Evolutionary conservation across 2,329 filamentous ascomycete genomes (phyloP).

Genomic region (Clonostachys sp.): DNA sequence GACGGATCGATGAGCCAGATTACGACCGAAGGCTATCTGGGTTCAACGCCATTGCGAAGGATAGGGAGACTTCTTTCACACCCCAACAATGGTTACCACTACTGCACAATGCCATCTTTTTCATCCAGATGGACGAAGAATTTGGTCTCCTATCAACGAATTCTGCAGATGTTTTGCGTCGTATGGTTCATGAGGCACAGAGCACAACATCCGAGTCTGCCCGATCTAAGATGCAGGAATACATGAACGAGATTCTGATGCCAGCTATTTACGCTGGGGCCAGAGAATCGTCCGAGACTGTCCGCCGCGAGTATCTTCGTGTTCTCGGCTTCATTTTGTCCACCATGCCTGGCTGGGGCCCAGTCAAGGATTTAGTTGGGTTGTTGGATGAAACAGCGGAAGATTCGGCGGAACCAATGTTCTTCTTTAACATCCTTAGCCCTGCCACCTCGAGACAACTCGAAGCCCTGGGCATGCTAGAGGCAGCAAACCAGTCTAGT

Average conservation of each 20-base stretch:
- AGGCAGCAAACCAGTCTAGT: constrained; percentile 58
- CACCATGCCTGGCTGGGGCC: constrained; percentile 62
- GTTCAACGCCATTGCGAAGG: constrained; percentile 67
- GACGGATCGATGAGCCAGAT: constrained; percentile 78
- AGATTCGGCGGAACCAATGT: constrained; percentile 61
- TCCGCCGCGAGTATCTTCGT: constrained; percentile 76
- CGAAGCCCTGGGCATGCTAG: constrained; percentile 75
- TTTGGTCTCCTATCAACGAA: constrained; percentile 77
- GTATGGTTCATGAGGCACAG: constrained; percentile 65
- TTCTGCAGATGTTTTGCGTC: constrained; percentile 74
- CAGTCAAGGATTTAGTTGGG: constrained; percentile 68
- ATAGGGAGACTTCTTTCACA: constrained; percentile 54
- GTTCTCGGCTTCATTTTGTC: constrained; percentile 77
- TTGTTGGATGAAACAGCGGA: constrained; percentile 62
- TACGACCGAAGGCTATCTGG: constrained; percentile 78
- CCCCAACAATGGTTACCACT: constrained; percentile 81
- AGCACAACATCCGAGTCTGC: constrained; percentile 24
- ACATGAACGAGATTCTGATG: constrained; percentile 63
- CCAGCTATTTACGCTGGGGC: constrained; percentile 74
- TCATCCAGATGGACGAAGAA: constrained; percentile 81
- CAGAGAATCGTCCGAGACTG: constrained; percentile 74
- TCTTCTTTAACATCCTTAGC: constrained; percentile 90
- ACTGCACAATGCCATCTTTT: constrained; percentile 85
- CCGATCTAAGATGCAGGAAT: constrained; percentile 44
- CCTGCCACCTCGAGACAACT: constrained; percentile 84